These are phyloP conservation scores for Mortierella hygrophila DNA, from an alignment of 192 early-diverging fungal genomes.

Conservation along the genomic window DNA sequence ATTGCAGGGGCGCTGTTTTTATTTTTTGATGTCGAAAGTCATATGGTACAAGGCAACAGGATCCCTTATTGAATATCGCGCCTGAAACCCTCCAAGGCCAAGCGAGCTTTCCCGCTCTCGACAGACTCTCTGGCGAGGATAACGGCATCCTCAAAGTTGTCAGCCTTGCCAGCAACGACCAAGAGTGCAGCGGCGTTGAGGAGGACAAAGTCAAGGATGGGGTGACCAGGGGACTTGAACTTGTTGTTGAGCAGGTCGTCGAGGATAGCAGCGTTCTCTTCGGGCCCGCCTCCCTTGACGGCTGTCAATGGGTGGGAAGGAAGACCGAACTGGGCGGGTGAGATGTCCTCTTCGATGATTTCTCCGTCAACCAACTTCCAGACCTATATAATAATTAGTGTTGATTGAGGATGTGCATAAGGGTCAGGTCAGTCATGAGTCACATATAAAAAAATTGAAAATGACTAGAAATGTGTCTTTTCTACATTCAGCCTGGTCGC, in stretches of 20 bases:
- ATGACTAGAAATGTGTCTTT: neutral
- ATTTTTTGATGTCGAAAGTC: neutral
- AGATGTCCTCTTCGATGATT: slow-evolving; percentile 74
- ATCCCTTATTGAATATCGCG: slow-evolving; percentile 51
- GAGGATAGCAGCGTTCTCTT: slow-evolving; percentile 83
- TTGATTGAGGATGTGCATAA: neutral
- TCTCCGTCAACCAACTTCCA: slow-evolving; percentile 82
- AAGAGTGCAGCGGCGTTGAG: slow-evolving; percentile 93
- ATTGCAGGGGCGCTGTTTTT: neutral
- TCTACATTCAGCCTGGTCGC: neutral
- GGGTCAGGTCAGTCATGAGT: neutral
- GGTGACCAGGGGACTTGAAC: slow-evolving; percentile 66
- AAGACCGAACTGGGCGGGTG: slow-evolving; percentile 93
- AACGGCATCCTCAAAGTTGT: slow-evolving; percentile 82
- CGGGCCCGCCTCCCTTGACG: slow-evolving; percentile 78
- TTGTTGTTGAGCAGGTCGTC: slow-evolving; percentile 74
- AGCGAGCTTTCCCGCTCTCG: slow-evolving; percentile 74
- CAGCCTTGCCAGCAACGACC: slow-evolving; percentile 82
- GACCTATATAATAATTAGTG: slow-evolving; percentile 51
- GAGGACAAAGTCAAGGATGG: slow-evolving; percentile 92
- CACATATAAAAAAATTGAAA: slow-evolving; percentile 1
- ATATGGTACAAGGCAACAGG: neutral
- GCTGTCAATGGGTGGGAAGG: slow-evolving; percentile 74
- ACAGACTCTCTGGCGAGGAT: slow-evolving; percentile 81
- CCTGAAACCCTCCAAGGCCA: slow-evolving; percentile 74